A percentile compares a stretch with the other conserved stretches of the same genome.
phyloP scores from a whole-genome alignment of 805 yeast genomes.

The Metschnikowia gruessii region DNA sequence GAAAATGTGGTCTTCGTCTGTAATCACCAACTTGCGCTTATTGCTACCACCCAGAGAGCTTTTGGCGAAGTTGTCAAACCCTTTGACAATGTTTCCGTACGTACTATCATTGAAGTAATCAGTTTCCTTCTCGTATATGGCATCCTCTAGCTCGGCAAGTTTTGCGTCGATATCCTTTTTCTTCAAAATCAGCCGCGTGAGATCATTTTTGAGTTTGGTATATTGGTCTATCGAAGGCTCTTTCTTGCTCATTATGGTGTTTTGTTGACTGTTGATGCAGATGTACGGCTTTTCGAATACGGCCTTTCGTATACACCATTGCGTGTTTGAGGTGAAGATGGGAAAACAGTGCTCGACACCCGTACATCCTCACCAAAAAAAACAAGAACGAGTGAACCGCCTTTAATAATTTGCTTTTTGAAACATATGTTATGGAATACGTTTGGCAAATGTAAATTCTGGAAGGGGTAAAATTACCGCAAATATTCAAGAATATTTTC shows the following conservation, averaged over 20 bases:
- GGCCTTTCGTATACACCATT: too few relatives aligned
- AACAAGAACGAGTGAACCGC: too few relatives aligned
- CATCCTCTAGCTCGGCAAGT: conserved; percentile 65
- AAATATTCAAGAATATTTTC: too few relatives aligned
- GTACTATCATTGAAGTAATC: conserved; percentile 70
- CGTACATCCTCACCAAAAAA: conserved; percentile 1
- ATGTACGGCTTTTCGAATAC: too few relatives aligned
- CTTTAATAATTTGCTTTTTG: too few relatives aligned
- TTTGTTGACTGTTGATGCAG: too few relatives aligned
- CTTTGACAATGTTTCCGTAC: conserved; percentile 83
- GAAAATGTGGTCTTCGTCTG: conserved; percentile 79
- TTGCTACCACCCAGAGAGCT: conserved; percentile 31
- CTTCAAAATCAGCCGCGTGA: conserved; percentile 58
- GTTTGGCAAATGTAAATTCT: too few relatives aligned
- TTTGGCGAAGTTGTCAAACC: conserved; percentile 79
- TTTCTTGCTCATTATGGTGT: conserved; percentile 17
- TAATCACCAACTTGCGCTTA: conserved; percentile 49
- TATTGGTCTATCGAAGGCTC: conserved; percentile 48
- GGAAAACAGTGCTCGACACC: not conserved
- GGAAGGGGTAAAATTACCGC: too few relatives aligned
- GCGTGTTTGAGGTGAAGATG: not conserved
- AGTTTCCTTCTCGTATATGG: conserved; percentile 73
- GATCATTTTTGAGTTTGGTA: conserved; percentile 60
- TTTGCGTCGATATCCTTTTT: conserved; percentile 66
- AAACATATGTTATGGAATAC: too few relatives aligned